These are phyloP conservation scores for Zygosaccharomyces pseudorouxii DNA, from an alignment of 805 yeast genomes.

Conservation along the genomic window DNA sequence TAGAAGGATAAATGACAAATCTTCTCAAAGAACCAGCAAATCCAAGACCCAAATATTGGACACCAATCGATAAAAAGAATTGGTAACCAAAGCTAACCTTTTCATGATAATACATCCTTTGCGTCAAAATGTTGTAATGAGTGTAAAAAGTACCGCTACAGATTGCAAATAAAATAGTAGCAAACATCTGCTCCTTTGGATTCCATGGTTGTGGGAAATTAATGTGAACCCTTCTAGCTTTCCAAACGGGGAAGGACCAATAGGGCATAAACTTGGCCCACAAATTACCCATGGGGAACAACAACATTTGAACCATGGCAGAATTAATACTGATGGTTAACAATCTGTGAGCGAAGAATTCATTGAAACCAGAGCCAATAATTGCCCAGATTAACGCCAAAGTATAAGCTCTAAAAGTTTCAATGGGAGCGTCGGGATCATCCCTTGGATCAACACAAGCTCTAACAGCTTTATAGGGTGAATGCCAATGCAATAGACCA, in stretches of 20 bases:
- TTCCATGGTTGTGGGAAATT: conserved; percentile 61
- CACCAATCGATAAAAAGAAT: conserved; percentile 46
- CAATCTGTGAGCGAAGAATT: conserved; percentile 52
- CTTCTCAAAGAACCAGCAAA: conserved; percentile 62
- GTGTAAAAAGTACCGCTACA: conserved; percentile 36
- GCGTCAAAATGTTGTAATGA: conserved; percentile 37
- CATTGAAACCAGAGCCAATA: conserved; percentile 51
- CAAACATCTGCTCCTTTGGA: conserved; percentile 60
- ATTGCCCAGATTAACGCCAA: conserved; percentile 44
- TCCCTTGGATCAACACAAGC: conserved; percentile 53
- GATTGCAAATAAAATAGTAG: conserved; percentile 44
- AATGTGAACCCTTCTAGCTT: conserved; percentile 40
- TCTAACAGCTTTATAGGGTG: conserved; percentile 66
- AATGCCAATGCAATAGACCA: conserved; percentile 39
- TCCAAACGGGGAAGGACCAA: conserved; percentile 36
- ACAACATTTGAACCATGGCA: conserved; percentile 43
- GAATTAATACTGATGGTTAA: conserved; percentile 44
- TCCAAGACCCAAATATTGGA: conserved; percentile 63
- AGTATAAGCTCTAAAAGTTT: conserved; percentile 43
- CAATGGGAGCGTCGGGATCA: conserved; percentile 45
- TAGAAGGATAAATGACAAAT: conserved; percentile 48
- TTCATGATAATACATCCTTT: conserved; percentile 32
- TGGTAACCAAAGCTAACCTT: conserved; percentile 46
- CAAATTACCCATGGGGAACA: conserved; percentile 43
- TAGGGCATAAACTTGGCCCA: conserved; percentile 44